These are phyloP conservation scores for Phlebopus sp. DNA, from an alignment of 1,284 basidiomycete genomes.

Conservation along the genomic window DNA sequence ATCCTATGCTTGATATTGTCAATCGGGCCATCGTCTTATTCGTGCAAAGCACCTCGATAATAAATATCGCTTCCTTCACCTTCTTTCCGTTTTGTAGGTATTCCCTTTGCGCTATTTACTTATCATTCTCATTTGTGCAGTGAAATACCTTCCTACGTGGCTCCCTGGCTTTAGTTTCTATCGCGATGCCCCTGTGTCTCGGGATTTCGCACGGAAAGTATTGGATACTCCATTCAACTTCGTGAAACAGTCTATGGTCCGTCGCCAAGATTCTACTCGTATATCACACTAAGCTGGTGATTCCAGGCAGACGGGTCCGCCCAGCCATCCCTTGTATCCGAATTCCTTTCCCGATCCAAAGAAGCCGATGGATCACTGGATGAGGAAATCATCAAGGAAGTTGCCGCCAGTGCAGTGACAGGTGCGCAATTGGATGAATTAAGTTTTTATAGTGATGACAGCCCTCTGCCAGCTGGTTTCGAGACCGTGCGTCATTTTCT, in stretches of 20 bases:
- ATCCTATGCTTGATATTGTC: background rate
- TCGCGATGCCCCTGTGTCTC: background rate
- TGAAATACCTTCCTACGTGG: conserved; percentile 1
- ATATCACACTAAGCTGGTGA: background rate
- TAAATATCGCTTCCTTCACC: background rate
- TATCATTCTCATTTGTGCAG: background rate
- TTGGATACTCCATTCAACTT: conserved; percentile 1
- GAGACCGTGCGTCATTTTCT: background rate
- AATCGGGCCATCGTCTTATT: background rate
- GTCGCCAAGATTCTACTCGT: background rate
- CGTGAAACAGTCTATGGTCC: background rate
- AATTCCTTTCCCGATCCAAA: background rate
- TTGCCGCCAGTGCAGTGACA: conserved; percentile 36
- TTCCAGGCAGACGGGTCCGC: background rate
- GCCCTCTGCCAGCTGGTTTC: background rate
- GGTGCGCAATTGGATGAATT: conserved; percentile 18
- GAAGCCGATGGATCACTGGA: conserved; percentile 15
- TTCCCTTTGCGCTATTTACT: background rate
- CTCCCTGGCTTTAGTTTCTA: background rate
- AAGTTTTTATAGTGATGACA: background rate
- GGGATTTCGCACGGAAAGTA: background rate
- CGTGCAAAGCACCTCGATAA: background rate
- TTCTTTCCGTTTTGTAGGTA: conserved; percentile 4
- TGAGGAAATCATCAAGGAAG: conserved; percentile 34
- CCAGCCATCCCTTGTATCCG: conserved; percentile 1